A percentile compares a stretch with the other conserved stretches of the same genome.
Conservation (phyloP, 495 filamentous ascomycete genomes). For the Penicillium lagena region DNA sequence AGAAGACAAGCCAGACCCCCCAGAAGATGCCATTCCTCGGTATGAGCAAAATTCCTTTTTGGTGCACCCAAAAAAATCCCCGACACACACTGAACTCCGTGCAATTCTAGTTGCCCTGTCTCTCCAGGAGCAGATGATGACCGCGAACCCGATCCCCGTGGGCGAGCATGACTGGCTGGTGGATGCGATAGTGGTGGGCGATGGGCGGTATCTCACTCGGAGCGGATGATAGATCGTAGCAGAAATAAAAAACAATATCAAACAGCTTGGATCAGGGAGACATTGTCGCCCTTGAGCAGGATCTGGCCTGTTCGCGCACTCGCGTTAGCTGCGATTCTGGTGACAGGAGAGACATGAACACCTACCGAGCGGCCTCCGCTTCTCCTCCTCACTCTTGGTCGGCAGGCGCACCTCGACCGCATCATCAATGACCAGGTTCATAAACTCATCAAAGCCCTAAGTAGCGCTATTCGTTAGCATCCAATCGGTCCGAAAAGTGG, state of each 20-base stretch:
- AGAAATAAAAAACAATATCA: constrained; percentile 14
- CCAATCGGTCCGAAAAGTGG: constrained; percentile 78
- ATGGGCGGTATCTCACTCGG: constrained; percentile 36
- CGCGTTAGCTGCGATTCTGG: constrained; percentile 9
- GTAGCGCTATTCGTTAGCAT: constrained; percentile 67
- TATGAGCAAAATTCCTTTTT: constrained; percentile 27
- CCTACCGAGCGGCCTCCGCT: constrained; percentile 73
- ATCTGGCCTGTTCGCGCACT: constrained; percentile 70
- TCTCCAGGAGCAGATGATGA: constrained; percentile 78
- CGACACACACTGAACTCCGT: constrained; percentile 18
- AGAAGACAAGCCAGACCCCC: neutral
- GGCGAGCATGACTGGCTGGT: constrained; percentile 59
- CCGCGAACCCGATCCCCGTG: constrained; percentile 56
- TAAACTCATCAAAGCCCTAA: constrained; percentile 96
- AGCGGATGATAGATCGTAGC: constrained; percentile 14
- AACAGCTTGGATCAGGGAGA: constrained; percentile 84
- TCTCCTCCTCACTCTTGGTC: constrained; percentile 76
- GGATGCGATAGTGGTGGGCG: constrained; percentile 60
- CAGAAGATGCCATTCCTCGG: constrained; percentile 58
- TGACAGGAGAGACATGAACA: constrained; percentile 8
- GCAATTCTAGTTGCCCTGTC: constrained; percentile 66
- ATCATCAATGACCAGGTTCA: constrained; percentile 97
- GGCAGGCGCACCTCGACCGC: constrained; percentile 85
- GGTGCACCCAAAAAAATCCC: constrained; percentile 3
- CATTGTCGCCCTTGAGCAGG: constrained; percentile 93